Evolutionary conservation across 441 rosid genomes (phyloP), one percentile per base, ranked within the genome.

Genomic region (Populus hybrid): DNA sequence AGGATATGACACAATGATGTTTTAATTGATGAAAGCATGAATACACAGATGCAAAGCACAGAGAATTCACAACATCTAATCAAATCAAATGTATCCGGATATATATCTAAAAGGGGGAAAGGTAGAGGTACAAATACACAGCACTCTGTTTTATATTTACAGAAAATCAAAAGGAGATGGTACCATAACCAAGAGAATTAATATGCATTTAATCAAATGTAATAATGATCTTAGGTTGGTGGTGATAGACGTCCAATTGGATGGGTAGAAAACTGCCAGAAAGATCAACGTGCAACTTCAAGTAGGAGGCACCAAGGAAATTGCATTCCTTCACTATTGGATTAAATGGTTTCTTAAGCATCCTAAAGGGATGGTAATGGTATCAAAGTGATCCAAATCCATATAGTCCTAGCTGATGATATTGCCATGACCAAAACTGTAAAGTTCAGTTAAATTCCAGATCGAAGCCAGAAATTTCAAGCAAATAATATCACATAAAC

Each of bases 161-260:
- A 54, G 61, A 18, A 54, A 3, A 54, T 18, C 61, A 54, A 54
- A 54, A 54, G 3, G 61, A 54, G 61, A 54, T 16, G 61, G 61
- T 16, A 54, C 61, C 14, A 36, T 18, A 70, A 2, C 24, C 69
- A 73, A 77, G 65, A 72, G 28, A 76, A 69, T 35, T 10, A 2
- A n/a, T 18, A 75, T 18, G 74, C 26, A 70, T 64, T 21, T 61
- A 10, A 59, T 76, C 63, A 71, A 65, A 65, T 65, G 68, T 18
- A 54, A 4, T 54, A 0, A 54, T 54, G 61, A 54, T 54, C 61
- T 54, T 54, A 54, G 61, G 3, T 54, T 16, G n/a, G 61, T 54
- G n/a, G 61, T 54, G 61, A 54, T 16, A 54, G 61, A 6, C 3
- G 61, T 16, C 61, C 61, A 54, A 54, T 54, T 54, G 3, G 61